Base-by-base conservation (phyloP, 148 eudicot genomes). In the Heliamphora exappendiculata region DNA sequence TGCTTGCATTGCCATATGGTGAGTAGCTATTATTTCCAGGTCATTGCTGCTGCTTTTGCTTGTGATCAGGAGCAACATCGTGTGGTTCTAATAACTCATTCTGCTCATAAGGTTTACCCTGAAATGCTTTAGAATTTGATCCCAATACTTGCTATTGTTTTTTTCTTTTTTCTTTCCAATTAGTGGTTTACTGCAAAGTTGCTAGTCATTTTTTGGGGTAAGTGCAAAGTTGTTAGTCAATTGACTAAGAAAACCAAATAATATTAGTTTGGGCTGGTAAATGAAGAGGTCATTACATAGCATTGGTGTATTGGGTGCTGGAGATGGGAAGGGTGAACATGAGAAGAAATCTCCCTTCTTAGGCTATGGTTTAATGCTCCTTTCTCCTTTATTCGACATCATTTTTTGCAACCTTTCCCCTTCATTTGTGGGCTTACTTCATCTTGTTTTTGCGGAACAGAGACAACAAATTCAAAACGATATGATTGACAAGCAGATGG, bases 1-100 rank as follows among this genome's bases (percentile, higher is more conserved):
- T 54, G 49, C 54, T 33, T 31, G 17, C 22, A 57, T 59, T 45
- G 33, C 68, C 33, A n/a, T 66, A 51, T 44, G 9, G 71, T 22
- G 50, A 64, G 59, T 59, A 26, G n/a, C 5, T 64, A 16, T 28
- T 33, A 31, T 51, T 37, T 58, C 28, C 78, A 89, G 93, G 93
- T 98, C 64, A 82, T 95, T 67, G 92, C 97, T 79, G 91, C 87
- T 22, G 94, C 93, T 63, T 93, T 93, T 85, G 98, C 98, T 74
- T 78, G 63, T 77, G 90, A 93, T 81, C 86, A 78, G 59, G 78
- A 70, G 71, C 89, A 86, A 0, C 89, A 93, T 81, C 86, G 79
- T 10, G 97, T 91, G 54, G 47, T 76, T 77, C 88, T 95, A 77
- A 76, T 93, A 47, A 93, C 88, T 76, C 98, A 95, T 88, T 86